Conservation (phyloP, 495 filamentous ascomycete species). For the Lophium mytilinum region DNA sequence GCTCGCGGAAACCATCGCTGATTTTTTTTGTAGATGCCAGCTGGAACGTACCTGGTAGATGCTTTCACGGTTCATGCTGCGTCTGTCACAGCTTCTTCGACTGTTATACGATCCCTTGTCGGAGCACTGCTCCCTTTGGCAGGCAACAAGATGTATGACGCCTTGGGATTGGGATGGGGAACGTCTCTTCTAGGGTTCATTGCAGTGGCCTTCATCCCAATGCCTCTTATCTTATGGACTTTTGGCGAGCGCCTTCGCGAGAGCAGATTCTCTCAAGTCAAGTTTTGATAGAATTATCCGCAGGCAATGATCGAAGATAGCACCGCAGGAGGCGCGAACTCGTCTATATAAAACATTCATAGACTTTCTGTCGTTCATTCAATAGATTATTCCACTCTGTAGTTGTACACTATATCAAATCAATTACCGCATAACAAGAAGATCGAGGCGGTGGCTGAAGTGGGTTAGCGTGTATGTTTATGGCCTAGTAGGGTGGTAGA, state of each 20-base stretch:
- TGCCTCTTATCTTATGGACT: constrained; percentile 8
- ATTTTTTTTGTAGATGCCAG: constrained; percentile 4
- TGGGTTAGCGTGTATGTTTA: too few relatives aligned
- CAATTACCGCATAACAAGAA: too few relatives aligned
- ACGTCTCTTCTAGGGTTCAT: constrained; percentile 19
- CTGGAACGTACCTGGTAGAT: constrained; percentile 16
- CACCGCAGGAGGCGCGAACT: neutral
- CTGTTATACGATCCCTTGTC: constrained; percentile 16
- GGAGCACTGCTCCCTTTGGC: constrained; percentile 17
- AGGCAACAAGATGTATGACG: constrained; percentile 13
- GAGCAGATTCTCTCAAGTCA: constrained; percentile 4
- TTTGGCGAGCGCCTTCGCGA: constrained; percentile 17
- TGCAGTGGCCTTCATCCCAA: constrained; percentile 11
- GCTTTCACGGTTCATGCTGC: constrained; percentile 18
- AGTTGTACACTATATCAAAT: too few relatives aligned
- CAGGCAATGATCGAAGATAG: neutral
- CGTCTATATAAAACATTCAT: neutral
- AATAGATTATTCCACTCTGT: too few relatives aligned
- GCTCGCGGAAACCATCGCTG: neutral
- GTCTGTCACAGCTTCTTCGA: constrained; percentile 7
- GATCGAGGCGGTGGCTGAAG: too few relatives aligned
- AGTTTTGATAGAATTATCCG: neutral
- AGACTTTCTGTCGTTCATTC: too few relatives aligned
- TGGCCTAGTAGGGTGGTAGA: too few relatives aligned
- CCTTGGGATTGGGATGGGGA: constrained; percentile 18